Conservation (phyloP, 768 basidiomycete species). For the Phylloporus sp. region DNA sequence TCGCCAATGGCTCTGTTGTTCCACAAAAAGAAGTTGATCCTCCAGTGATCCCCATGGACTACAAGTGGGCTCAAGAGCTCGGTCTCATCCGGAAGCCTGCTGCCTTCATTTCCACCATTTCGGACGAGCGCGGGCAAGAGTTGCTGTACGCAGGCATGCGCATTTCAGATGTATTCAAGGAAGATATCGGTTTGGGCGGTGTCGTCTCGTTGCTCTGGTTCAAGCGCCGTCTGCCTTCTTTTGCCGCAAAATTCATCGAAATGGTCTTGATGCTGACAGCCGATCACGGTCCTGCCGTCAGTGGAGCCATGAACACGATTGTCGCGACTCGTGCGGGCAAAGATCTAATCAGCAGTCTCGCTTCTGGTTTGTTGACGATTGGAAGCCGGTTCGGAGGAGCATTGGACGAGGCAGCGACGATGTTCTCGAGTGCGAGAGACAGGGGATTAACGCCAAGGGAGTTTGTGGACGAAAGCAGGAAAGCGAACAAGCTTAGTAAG, state of each 20-base stretch:
- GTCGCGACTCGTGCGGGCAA: slow-evolving; percentile 99
- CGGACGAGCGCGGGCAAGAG: slow-evolving; percentile 98
- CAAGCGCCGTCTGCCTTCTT: slow-evolving; percentile 88
- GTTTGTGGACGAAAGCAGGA: slow-evolving; percentile 91
- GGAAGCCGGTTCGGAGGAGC: slow-evolving; percentile 98
- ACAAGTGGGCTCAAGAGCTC: slow-evolving; percentile 99
- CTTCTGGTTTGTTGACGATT: slow-evolving; percentile 95
- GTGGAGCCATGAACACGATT: slow-evolving; percentile 99
- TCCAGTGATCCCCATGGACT: slow-evolving; percentile 99
- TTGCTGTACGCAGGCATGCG: slow-evolving; percentile 98
- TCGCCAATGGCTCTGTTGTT: slow-evolving; percentile 60
- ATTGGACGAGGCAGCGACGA: slow-evolving; percentile 92
- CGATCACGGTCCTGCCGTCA: slow-evolving; percentile 97
- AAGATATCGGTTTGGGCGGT: slow-evolving; percentile 94
- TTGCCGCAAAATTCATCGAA: slow-evolving; percentile 98
- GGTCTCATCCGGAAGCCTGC: slow-evolving; percentile 98
- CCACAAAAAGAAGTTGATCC: slow-evolving; percentile 80
- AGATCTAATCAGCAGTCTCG: slow-evolving; percentile 94
- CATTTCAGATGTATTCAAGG: slow-evolving; percentile 98
- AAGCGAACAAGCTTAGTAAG: slow-evolving; percentile 90
- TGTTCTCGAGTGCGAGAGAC: slow-evolving; percentile 92
- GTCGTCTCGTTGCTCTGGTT: slow-evolving; percentile 97
- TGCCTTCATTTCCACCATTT: slow-evolving; percentile 98
- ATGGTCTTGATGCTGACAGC: slow-evolving; percentile 99
- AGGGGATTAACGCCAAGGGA: slow-evolving; percentile 95